Conservation (phyloP, 169 alveolate species). For the Plasmodium malariae region DNA sequence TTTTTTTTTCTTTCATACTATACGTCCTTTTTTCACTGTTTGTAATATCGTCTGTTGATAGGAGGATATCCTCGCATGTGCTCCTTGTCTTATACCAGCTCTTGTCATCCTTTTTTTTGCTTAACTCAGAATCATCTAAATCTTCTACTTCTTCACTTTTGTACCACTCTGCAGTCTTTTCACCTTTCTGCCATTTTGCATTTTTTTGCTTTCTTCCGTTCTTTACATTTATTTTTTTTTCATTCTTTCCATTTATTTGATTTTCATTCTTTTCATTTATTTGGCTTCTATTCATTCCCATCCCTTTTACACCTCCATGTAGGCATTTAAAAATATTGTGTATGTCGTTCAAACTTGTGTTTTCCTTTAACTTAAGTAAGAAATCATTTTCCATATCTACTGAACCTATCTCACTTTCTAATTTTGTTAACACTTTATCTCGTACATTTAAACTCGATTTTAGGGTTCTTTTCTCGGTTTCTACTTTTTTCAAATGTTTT, state of each 20-base stretch:
- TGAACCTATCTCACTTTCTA: conserved; percentile 71
- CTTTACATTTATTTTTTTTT: too few species aligned
- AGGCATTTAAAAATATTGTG: conserved; percentile 55
- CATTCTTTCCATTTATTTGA: too few species aligned
- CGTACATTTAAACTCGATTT: conserved; percentile 55
- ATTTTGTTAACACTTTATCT: conserved; percentile 62
- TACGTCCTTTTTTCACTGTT: background rate
- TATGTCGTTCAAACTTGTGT: conserved; percentile 36
- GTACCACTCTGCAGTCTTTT: background rate
- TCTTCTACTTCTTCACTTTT: background rate
- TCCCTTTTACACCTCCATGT: conserved; percentile 13
- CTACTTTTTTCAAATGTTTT: conserved; percentile 71
- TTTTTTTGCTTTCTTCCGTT: too few species aligned
- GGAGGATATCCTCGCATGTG: background rate
- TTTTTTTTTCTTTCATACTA: conserved; percentile 3
- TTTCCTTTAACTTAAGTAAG: conserved; percentile 40
- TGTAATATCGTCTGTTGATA: background rate
- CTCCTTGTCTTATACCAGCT: conserved; percentile 39
- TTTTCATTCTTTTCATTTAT: conserved; percentile 2
- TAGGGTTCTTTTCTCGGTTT: conserved; percentile 62
- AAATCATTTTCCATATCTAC: conserved; percentile 66
- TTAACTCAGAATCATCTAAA: background rate
- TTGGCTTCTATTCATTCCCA: conserved; percentile 7
- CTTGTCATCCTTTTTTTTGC: conserved; percentile 17
- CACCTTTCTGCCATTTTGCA: too few species aligned